Evolutionary conservation across 129 eudicot genomes (phyloP).

Genomic region (Arctium lappa): DNA sequence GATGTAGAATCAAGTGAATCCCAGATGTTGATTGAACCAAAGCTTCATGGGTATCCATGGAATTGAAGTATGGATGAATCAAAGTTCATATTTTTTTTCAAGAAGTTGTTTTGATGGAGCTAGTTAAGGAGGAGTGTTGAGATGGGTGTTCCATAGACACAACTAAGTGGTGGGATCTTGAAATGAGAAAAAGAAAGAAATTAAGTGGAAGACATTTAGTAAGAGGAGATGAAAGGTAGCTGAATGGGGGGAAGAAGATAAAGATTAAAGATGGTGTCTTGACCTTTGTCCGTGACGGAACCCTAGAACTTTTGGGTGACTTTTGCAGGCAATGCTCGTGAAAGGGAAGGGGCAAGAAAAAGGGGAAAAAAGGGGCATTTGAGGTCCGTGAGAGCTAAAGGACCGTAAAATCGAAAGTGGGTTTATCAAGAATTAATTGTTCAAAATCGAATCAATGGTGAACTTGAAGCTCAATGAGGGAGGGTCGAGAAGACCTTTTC

Average conservation of each 20-base stretch:
- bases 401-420: slow-evolving; percentile 13
- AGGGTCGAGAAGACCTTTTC: neutral
- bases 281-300: slow-evolving; percentile 18
- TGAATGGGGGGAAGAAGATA: neutral
- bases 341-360: slow-evolving; percentile 21
- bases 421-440: neutral
- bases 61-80: neutral
- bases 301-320: slow-evolving; percentile 28
- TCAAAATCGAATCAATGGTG: neutral
- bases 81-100: neutral
- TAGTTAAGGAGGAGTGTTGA: too few relatives aligned
- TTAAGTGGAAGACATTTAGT: slow-evolving; percentile 4
- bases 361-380: slow-evolving; percentile 9
- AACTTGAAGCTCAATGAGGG: neutral
- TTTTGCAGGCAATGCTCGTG: slow-evolving; percentile 36
- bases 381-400: slow-evolving; percentile 13
- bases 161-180: slow-evolving; percentile 32
- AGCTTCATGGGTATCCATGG: neutral
- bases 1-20: neutral
- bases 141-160: neutral
- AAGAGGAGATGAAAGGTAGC: neutral
- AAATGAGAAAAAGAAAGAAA: neutral
- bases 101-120: neutral
- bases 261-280: neutral
- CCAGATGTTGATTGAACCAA: neutral